A percentile compares a stretch with the other conserved stretches of the same genome.
Evolutionary conservation across 2,329 filamentous ascomycete genomes (phyloP).

Genomic region (Leptosphaerulina australis): DNA sequence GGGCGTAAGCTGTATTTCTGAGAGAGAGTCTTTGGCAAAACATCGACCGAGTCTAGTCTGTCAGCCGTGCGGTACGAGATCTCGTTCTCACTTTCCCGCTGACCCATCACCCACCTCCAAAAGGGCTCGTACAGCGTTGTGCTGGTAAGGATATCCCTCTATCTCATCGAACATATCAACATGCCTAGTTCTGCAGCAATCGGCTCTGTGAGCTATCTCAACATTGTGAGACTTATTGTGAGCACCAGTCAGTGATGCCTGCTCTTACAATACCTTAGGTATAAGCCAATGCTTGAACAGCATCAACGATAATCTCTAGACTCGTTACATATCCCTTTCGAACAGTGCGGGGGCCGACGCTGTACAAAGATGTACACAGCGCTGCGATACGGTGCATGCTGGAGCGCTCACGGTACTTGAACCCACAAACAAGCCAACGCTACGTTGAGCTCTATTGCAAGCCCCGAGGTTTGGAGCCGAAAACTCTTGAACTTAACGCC

Average conservation of each 20-base stretch:
- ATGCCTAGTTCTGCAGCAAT: constrained; percentile 24
- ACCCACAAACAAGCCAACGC: constrained; percentile 17
- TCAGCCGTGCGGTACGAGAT: neutral
- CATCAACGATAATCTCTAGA: constrained; percentile 16
- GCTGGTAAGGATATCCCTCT: neutral
- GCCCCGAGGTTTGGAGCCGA: constrained; percentile 12
- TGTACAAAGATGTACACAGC: constrained; percentile 25
- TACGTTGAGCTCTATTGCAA: constrained; percentile 28
- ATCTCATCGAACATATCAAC: neutral
- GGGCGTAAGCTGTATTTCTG: no score
- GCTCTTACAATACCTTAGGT: no score
- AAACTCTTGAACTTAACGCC: constrained; percentile 13
- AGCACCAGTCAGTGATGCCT: neutral
- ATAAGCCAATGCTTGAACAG: constrained; percentile 8
- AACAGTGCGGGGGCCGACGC: constrained; percentile 11
- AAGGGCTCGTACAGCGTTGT: neutral
- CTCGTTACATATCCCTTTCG: constrained; percentile 29
- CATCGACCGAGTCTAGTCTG: no score
- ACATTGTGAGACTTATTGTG: constrained; percentile 18
- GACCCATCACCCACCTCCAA: neutral
- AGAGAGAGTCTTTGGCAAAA: no score
- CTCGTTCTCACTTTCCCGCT: neutral
- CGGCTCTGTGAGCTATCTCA: constrained; percentile 38
- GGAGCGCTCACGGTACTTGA: constrained; percentile 22
- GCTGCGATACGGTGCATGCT: constrained; percentile 27